Percentiles rank a stretch among this genome's conserved stretches.
Conservation (phyloP, 2,329 filamentous ascomycete species). For the Calonectria montana region DNA sequence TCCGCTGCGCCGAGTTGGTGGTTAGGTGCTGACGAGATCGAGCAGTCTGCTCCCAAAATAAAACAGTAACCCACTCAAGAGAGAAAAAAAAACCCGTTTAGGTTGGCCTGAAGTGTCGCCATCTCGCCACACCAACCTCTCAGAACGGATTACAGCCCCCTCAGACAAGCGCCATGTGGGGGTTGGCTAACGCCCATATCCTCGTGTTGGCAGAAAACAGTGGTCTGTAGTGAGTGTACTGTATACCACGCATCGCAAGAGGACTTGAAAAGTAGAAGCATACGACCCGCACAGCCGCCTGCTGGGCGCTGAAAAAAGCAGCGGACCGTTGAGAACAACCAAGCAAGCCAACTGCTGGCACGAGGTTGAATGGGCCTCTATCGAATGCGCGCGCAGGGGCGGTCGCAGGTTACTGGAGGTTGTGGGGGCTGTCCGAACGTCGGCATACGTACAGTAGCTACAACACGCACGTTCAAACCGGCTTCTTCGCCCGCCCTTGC, state of each 20-base stretch:
- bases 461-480: neutral
- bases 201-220: conserved; percentile 12
- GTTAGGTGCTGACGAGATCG: neutral
- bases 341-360: neutral
- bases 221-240: neutral
- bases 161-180: conserved; percentile 9
- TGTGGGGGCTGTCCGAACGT: neutral
- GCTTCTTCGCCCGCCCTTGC: neutral
- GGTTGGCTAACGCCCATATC: conserved; percentile 4
- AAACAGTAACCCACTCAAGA: neutral
- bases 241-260: neutral
- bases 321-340: neutral
- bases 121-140: neutral
- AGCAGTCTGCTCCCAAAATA: conserved; percentile 3
- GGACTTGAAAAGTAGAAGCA: conserved; percentile 3
- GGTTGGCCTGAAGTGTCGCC: neutral
- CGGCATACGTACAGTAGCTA: neutral
- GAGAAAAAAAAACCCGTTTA: neutral
- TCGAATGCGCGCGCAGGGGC: neutral
- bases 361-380: neutral
- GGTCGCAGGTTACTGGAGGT: neutral
- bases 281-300: neutral
- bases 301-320: neutral
- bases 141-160: conserved; percentile 2
- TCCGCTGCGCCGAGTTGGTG: neutral